phyloP scores from a whole-genome alignment of 306 rosid species.

The Canavalia ensiformis region DNA sequence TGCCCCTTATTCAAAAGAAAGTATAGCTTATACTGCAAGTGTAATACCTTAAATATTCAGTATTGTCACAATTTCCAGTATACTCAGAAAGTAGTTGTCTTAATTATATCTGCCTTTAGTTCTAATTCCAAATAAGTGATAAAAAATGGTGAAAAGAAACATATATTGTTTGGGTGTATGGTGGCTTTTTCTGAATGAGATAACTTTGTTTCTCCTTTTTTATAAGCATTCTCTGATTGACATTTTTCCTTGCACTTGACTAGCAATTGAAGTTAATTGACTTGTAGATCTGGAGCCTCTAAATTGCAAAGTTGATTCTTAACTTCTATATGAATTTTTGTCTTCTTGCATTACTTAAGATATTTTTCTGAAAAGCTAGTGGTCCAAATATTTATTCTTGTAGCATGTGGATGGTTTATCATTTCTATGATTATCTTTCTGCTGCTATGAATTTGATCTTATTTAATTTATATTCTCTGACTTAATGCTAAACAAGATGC shows the following conservation, averaged over 20 bases:
- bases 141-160: background rate
- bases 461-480: background rate
- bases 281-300: background rate
- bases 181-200: background rate
- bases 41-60: background rate
- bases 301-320: slow-evolving; percentile 25
- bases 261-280: background rate
- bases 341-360: background rate
- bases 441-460: slow-evolving; percentile 8
- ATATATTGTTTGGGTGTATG: slow-evolving; percentile 5
- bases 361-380: background rate
- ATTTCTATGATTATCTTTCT: slow-evolving; percentile 27
- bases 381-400: slow-evolving; percentile 36
- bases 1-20: background rate
- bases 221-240: background rate
- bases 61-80: background rate
- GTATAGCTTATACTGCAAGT: background rate
- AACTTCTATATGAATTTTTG: slow-evolving; percentile 3
- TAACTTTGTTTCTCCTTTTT: slow-evolving; percentile 7
- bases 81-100: background rate
- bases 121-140: background rate
- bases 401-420: slow-evolving; percentile 6
- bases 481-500: background rate
- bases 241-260: background rate
- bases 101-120: background rate